Evolutionary conservation across 1,284 basidiomycete genomes (phyloP), one percentile per base, ranked within the genome.

Genomic region (Ustilago hordei): DNA sequence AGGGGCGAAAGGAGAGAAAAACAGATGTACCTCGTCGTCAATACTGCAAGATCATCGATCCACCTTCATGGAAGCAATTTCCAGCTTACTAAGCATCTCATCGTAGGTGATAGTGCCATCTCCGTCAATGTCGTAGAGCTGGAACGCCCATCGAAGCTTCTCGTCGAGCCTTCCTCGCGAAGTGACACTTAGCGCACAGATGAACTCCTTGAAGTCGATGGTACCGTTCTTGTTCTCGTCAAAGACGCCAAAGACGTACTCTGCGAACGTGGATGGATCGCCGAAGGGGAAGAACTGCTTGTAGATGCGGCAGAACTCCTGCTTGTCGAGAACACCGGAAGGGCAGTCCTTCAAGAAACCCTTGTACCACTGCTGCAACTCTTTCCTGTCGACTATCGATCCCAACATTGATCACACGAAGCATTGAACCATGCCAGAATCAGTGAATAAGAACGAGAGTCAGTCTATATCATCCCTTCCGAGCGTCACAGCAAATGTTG

Each of bases 341-440:
- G 97, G 97, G 87, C 97, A 99, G 88, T 99, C 97, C 88, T 96
- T 98, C 85, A 96, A 91, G 88, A 98, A 99, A 55, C 96, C 96
- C 88, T 98, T 98, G 90, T 98, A 97, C 96, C 97, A 99, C 90
- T 98, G 95, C 89, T 99, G 96, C 61, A 99, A 91, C 87, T 99
- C 97, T 88, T 95, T 94, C 91, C 98, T 98, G 90, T 99, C 97
- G 87, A 99, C 97, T 99, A 87, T 8, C 19, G 5, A 17, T 32
- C 39, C 32, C 47, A 35, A 48, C 6, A 4, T 12, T 11, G 8
- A 23, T 32, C 19, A 28, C 15, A 6, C 1, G n/a, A 36, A 15
- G 41, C 17, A n/a, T 47, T 15, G 39, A 5, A 31, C 8, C 23
- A 31, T 2, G 6, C 1, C 5, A n/a, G 8, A 19, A n/a, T 13